phyloP scores from a whole-genome alignment of 768 basidiomycete species.

The Rhizopogon vinicolor region DNA sequence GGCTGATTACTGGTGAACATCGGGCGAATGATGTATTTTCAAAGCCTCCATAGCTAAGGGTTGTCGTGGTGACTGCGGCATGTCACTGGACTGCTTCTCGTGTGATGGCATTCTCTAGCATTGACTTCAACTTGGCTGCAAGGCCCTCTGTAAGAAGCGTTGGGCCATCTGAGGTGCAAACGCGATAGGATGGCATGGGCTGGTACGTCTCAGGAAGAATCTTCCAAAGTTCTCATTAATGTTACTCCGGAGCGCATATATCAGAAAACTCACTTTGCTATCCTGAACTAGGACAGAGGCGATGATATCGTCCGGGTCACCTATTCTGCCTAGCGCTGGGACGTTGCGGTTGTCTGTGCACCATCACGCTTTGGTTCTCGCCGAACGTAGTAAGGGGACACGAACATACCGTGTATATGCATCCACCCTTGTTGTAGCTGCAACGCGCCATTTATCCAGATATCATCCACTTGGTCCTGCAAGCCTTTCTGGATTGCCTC shows the following conservation, averaged over 20 bases:
- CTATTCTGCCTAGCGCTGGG: constrained; percentile 70
- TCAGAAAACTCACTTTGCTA: constrained; percentile 44
- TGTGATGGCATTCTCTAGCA: constrained; percentile 30
- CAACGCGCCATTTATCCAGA: constrained; percentile 59
- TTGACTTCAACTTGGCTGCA: constrained; percentile 38
- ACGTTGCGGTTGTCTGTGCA: constrained; percentile 64
- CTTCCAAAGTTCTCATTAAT: constrained; percentile 27
- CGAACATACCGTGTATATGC: constrained; percentile 61
- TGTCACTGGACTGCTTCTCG: constrained; percentile 20
- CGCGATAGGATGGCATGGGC: constrained; percentile 78
- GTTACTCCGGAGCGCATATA: background rate
- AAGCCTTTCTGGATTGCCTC: constrained; percentile 52
- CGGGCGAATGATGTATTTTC: background rate
- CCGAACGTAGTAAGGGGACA: background rate
- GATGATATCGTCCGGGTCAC: constrained; percentile 82
- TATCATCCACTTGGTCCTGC: constrained; percentile 54
- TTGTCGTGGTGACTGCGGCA: background rate
- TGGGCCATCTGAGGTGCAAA: constrained; percentile 74
- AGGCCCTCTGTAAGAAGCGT: constrained; percentile 67
- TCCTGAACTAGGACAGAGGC: constrained; percentile 69
- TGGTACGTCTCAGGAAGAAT: constrained; percentile 71
- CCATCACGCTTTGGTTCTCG: background rate
- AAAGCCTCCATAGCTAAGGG: background rate
- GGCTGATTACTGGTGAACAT: background rate
- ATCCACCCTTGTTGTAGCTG: constrained; percentile 79